Conservation (phyloP, 495 filamentous ascomycete species). For the Trichoderma erinaceum region DNA sequence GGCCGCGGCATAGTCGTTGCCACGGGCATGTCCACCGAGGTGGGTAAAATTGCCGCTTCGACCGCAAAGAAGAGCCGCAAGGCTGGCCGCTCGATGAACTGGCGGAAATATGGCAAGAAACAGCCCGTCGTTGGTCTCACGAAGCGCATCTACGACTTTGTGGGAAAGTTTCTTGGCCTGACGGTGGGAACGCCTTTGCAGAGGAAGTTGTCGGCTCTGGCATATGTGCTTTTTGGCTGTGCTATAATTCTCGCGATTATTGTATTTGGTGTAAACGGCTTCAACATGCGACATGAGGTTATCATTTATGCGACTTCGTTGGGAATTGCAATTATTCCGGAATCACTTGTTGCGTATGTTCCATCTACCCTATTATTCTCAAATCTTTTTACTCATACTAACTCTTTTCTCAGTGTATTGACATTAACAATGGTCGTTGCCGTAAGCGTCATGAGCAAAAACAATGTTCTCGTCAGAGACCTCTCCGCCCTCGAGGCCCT, state of each 20-base stretch:
- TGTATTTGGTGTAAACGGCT: slow-evolving; percentile 72
- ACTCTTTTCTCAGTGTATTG: slow-evolving; percentile 38
- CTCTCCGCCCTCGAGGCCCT: slow-evolving; percentile 70
- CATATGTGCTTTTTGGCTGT: slow-evolving; percentile 66
- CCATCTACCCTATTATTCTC: not conserved
- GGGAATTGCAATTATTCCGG: slow-evolving; percentile 67
- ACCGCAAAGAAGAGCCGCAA: slow-evolving; percentile 45
- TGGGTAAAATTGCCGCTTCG: slow-evolving; percentile 73
- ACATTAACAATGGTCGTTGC: slow-evolving; percentile 62
- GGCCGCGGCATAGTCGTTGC: slow-evolving; percentile 58
- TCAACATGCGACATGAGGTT: slow-evolving; percentile 62
- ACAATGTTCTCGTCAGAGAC: slow-evolving; percentile 62
- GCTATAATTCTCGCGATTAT: slow-evolving; percentile 71
- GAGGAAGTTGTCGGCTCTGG: slow-evolving; percentile 71
- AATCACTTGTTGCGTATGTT: slow-evolving; percentile 57
- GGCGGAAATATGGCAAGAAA: slow-evolving; percentile 51
- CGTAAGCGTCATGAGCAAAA: slow-evolving; percentile 19
- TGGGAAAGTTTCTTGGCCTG: slow-evolving; percentile 66
- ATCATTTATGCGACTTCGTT: slow-evolving; percentile 74
- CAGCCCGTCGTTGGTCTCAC: slow-evolving; percentile 52
- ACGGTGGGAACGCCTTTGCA: slow-evolving; percentile 76
- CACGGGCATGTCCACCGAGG: slow-evolving; percentile 78
- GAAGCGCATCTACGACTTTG: slow-evolving; percentile 54
- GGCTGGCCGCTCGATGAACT: slow-evolving; percentile 40
- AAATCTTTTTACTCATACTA: not conserved